Conservation (phyloP, 768 basidiomycete species). For the Termitomyces sp. region DNA sequence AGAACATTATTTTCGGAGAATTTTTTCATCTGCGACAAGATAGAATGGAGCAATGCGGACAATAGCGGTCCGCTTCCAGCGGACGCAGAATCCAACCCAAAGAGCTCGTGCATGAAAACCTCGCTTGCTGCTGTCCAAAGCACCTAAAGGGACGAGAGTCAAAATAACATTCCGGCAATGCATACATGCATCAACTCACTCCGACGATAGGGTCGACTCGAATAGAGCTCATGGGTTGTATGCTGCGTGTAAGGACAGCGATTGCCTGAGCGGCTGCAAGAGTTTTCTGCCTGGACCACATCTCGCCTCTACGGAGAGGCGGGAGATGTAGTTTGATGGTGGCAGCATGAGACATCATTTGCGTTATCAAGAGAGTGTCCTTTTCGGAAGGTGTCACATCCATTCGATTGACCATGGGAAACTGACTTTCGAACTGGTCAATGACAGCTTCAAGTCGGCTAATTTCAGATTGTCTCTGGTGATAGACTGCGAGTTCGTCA, state of each 20-base stretch:
- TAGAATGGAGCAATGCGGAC: constrained; percentile 8
- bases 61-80: constrained; percentile 6
- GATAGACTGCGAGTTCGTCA: constrained; percentile 1
- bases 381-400: constrained; percentile 11
- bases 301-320: constrained; percentile 7
- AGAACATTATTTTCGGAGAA: constrained; percentile 12
- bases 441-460: constrained; percentile 11
- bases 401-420: constrained; percentile 15
- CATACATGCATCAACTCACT: constrained; percentile 1
- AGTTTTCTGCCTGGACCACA: constrained; percentile 11
- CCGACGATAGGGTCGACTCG: constrained; percentile 13
- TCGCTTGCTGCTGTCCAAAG: constrained; percentile 15
- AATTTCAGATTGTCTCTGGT: constrained; percentile 2
- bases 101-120: constrained; percentile 13
- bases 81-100: constrained; percentile 1
- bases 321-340: constrained; percentile 21
- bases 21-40: constrained; percentile 13
- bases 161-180: neutral
- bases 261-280: constrained; percentile 13
- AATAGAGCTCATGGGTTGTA: constrained; percentile 7
- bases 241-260: constrained; percentile 11
- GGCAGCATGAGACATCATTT: constrained; percentile 27
- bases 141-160: constrained; percentile 4
- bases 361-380: constrained; percentile 22
- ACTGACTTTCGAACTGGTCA: constrained; percentile 17